Base-by-base conservation (phyloP, 73 alveolate genomes). In the Paramecium biaurelia region DNA sequence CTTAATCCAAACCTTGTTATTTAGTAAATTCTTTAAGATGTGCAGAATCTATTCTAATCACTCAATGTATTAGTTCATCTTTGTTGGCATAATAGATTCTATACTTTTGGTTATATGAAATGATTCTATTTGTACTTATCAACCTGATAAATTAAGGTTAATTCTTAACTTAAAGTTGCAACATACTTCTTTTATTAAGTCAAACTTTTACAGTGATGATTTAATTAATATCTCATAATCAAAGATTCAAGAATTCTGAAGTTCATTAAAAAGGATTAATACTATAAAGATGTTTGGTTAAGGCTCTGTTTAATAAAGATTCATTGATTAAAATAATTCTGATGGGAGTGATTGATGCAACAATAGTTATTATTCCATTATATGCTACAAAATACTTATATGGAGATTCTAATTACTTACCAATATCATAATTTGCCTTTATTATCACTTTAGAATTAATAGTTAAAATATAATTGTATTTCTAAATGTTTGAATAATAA, bases 401-500 rank as follows among this genome's bases (percentile, higher is more conserved):
- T 18, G 72, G 90, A 23, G 90, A 79, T 24, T 38, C 72, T 2
- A 79, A 45, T 42, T 79, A 79, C 12, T 45, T 79, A 42, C 90
- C 90, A 5, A 7, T 79, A 23, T n/a, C 90, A 43, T 14, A 79
- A 26, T 23, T 79, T 42, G 90, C 90, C 14, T 79, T 79, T 47
- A 79, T 79, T 79, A 47, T 63, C 45, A 47, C 90, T 21, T 18
- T 43, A 21, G 72, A 38, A 47, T 9, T 79, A 8, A 45, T 79
- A 18, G 30, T 43, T 3, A 41, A 45, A 79, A 41, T 79, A 18
- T 21, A 79, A 18, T 24, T 79, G 47, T 26, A 18, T 21, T 79
- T 30, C 26, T 79, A 79, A 79, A 15, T 79, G 43, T 63, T 26
- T 12, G 84, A 63, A 30, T 32, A 63, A 58, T 20, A 42, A 79